Percentiles rank a stretch among this genome's conserved stretches.
Evolutionary conservation across 257 asterid genomes (phyloP).

Genomic region (Solanum appendiculatum): DNA sequence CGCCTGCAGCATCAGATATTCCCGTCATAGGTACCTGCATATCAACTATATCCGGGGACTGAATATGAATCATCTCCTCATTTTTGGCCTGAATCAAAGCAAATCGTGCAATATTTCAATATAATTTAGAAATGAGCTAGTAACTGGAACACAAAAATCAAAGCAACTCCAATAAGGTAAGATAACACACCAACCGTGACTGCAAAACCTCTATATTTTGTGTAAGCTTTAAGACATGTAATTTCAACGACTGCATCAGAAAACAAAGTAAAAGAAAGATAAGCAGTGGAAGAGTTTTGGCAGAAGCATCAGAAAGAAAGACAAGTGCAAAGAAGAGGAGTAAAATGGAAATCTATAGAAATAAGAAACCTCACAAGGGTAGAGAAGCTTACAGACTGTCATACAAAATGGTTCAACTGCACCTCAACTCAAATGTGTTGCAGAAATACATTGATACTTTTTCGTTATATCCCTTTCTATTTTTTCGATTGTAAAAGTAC

Average conservation of each 20-base stretch:
- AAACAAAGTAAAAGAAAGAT: constrained; percentile 17
- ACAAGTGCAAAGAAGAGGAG: not conserved
- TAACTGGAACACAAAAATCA: not conserved
- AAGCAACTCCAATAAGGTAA: not conserved
- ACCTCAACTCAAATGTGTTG: not conserved
- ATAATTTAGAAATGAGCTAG: not conserved
- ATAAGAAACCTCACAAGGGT: not conserved
- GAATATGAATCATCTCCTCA: constrained; percentile 17
- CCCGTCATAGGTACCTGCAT: constrained; percentile 9
- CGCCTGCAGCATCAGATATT: constrained; percentile 10
- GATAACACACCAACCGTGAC: constrained; percentile 56
- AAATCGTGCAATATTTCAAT: not conserved
- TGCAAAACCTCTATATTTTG: constrained; percentile 54
- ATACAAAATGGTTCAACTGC: not conserved
- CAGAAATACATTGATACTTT: not conserved
- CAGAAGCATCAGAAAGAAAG: not conserved
- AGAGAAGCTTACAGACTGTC: not conserved
- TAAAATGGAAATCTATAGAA: not conserved
- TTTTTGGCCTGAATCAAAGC: constrained; percentile 41
- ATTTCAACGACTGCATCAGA: constrained; percentile 79
- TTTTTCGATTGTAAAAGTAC: not conserved
- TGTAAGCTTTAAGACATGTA: constrained; percentile 80
- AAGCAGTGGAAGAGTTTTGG: not conserved
- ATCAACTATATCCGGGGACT: constrained; percentile 12
- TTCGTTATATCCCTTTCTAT: not conserved